Conservation (phyloP, 495 filamentous ascomycete species). For the Hypoxylon fragiforme region DNA sequence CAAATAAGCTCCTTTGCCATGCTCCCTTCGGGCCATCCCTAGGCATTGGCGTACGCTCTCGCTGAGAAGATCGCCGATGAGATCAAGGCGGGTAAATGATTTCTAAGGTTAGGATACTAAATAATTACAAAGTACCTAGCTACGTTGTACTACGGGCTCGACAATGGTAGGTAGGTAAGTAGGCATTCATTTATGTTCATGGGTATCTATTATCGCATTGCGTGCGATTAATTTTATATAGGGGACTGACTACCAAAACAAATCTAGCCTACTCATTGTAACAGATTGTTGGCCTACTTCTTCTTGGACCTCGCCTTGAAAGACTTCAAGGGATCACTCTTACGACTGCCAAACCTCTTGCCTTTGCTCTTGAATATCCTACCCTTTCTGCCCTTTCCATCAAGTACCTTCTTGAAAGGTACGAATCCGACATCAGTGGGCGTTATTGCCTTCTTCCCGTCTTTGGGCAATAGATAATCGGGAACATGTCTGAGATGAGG, state of each 20-base stretch:
- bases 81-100: neutral
- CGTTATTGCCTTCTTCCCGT: conserved; percentile 68
- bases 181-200: too few species aligned
- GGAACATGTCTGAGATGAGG: conserved; percentile 93
- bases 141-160: neutral
- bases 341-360: conserved; percentile 55
- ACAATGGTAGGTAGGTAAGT: neutral
- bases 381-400: conserved; percentile 70
- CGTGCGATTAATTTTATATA: too few species aligned
- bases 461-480: conserved; percentile 86
- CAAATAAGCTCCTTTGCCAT: conserved; percentile 50
- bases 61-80: conserved; percentile 12
- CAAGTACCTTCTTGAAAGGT: conserved; percentile 65
- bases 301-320: conserved; percentile 66
- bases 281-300: conserved; percentile 28
- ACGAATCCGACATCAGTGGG: conserved; percentile 70
- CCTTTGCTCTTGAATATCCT: conserved; percentile 62
- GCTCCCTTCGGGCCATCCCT: conserved; percentile 53
- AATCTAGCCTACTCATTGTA: neutral
- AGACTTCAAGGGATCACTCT: conserved; percentile 83
- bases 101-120: neutral
- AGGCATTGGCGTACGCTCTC: conserved; percentile 37
- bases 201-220: too few species aligned
- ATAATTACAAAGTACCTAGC: neutral
- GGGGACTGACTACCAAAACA: too few species aligned